Evolutionary conservation across 106 monocot genomes (phyloP), one percentile per base, ranked within the genome.

Genomic region (Vanilla planifolia): DNA sequence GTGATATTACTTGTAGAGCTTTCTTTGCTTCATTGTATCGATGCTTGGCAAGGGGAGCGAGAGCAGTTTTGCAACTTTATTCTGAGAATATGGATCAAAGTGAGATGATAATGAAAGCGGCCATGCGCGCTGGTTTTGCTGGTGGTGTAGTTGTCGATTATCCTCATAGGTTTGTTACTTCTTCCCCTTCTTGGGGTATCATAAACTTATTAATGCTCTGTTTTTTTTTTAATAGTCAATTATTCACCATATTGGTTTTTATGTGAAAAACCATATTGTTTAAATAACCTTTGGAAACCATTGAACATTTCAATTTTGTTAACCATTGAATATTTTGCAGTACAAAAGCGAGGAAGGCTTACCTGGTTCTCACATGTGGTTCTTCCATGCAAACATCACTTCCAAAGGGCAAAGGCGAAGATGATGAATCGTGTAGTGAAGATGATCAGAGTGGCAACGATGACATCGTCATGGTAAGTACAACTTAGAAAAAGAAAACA

Each of bases 341-440:
- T 73, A 69, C 91, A 59, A 91, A 84, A 77, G 91, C 96, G 62
- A 76, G 87, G 67, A 98, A 98, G 58, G 77, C 75, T 8, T 98
- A 98, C 59, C 84, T 98, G 63, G 96, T 98, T 66, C 96, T 98
- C 43, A 88, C 91, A 25, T 98, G 91, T 71, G 96, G 96, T 37
- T 63, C 87, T 73, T 91, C 81, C 16, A 33, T 77, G 8, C 73
- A 76, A 66, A 69, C 80, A 29, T 68, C 69, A 4, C 79, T 98
- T 76, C 96, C 96, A 32, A 91, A 82, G 62, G 96, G 87, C 20
- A 91, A 91, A 77, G 96, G 91, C 70, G 87, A 81, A 71, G 64
- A 87, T 79, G 84, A 77, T n/a, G 91, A 79, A 47, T 48, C 68
- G 65, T 98, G 91, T 40, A 80, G 71, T 58, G 93, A 89, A 5